Percentiles rank a stretch among this genome's conserved stretches.
These are phyloP conservation scores for Aureobasidium namibiae DNA, from an alignment of 2,329 filamentous ascomycete species.

Conservation along the genomic window DNA sequence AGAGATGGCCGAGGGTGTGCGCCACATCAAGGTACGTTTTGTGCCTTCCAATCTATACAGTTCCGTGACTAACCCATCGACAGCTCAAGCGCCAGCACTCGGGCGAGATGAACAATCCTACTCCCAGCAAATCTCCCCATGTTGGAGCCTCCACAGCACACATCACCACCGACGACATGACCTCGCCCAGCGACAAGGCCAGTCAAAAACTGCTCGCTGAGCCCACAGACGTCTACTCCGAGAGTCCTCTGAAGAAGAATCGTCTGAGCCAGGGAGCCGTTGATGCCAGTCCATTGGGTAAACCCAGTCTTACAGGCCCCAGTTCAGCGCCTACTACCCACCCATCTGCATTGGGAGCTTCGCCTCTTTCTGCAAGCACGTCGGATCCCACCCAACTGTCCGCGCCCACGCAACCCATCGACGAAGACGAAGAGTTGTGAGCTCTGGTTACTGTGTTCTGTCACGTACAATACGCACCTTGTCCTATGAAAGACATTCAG, in stretches of 20 bases:
- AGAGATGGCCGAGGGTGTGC: slow-evolving; percentile 71
- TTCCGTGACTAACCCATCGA: slow-evolving; percentile 13
- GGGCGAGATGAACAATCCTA: slow-evolving; percentile 48
- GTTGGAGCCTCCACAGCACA: slow-evolving; percentile 26
- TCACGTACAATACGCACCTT: neutral
- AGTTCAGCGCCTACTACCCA: neutral
- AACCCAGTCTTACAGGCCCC: neutral
- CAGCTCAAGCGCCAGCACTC: slow-evolving; percentile 78
- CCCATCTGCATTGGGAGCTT: neutral
- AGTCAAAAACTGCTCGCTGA: slow-evolving; percentile 24
- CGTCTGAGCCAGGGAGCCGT: slow-evolving; percentile 47
- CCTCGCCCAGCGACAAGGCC: slow-evolving; percentile 23
- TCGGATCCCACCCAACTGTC: neutral
- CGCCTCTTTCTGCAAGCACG: slow-evolving; percentile 2
- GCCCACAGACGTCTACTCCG: slow-evolving; percentile 43
- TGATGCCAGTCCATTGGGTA: neutral
- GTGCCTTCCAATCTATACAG: neutral
- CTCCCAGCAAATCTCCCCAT: slow-evolving; percentile 32
- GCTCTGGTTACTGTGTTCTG: neutral
- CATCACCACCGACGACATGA: slow-evolving; percentile 30
- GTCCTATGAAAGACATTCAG: neutral
- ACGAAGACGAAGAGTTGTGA: slow-evolving; percentile 16
- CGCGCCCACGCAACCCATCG: neutral
- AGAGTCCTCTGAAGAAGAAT: slow-evolving; percentile 69
- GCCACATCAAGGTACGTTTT: slow-evolving; percentile 64